A percentile compares a stretch with the other conserved stretches of the same genome.
Conservation (phyloP, 371 early-diverging fungal genomes). For the Mortierella sp. region DNA sequence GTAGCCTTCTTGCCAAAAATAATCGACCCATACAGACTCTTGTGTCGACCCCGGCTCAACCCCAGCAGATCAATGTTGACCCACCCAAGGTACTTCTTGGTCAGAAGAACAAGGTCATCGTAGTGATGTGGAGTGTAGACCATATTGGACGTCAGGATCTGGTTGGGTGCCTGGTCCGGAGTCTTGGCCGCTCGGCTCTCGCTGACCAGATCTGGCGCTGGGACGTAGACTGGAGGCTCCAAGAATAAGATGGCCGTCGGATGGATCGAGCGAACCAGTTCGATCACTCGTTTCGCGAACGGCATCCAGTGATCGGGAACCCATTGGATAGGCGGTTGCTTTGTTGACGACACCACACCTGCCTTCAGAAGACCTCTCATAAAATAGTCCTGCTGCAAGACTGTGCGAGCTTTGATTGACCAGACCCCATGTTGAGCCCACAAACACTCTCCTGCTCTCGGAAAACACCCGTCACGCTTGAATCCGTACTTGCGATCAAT, state of each 20-base stretch:
- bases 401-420: slow-evolving; percentile 57
- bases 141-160: slow-evolving; percentile 53
- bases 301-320: slow-evolving; percentile 66
- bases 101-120: slow-evolving; percentile 76
- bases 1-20: slow-evolving; percentile 70
- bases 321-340: slow-evolving; percentile 52
- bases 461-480: slow-evolving; percentile 46
- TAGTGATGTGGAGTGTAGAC: slow-evolving; percentile 84
- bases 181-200: not conserved
- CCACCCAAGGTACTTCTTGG: slow-evolving; percentile 70
- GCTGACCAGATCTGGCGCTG: slow-evolving; percentile 61
- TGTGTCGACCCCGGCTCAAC: slow-evolving; percentile 70
- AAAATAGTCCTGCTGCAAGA: slow-evolving; percentile 69
- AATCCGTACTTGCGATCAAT: slow-evolving; percentile 61
- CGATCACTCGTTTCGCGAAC: slow-evolving; percentile 61
- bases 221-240: slow-evolving; percentile 74
- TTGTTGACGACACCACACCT: not conserved
- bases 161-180: slow-evolving; percentile 1
- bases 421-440: slow-evolving; percentile 80
- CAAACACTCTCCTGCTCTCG: slow-evolving; percentile 66
- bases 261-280: slow-evolving; percentile 62
- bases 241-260: slow-evolving; percentile 70
- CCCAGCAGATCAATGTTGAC: slow-evolving; percentile 76
- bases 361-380: slow-evolving; percentile 52
- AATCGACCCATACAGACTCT: slow-evolving; percentile 65